A percentile compares a stretch with the other conserved stretches of the same genome.
Conservation (phyloP, 192 early-diverging fungal genomes). For the Umbelopsis vinacea region DNA sequence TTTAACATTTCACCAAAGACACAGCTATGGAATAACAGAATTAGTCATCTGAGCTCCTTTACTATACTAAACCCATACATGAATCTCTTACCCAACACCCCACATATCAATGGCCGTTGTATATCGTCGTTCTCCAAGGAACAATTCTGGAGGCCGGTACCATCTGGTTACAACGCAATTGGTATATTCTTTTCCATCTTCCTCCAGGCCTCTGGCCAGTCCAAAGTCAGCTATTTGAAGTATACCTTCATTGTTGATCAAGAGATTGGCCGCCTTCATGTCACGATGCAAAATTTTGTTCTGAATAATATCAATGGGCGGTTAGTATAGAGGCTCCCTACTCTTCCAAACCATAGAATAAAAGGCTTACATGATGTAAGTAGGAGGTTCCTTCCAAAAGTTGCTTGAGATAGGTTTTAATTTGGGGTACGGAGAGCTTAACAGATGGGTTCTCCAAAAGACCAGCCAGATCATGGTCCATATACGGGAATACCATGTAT, state of each 20-base stretch:
- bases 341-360: background rate
- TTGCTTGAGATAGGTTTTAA: conserved; percentile 93
- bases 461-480: conserved; percentile 97
- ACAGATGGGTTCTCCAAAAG: conserved; percentile 89
- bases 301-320: conserved; percentile 16
- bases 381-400: conserved; percentile 91
- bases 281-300: conserved; percentile 67
- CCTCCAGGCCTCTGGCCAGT: conserved; percentile 79
- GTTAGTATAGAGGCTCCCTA: too few species aligned
- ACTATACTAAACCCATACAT: background rate
- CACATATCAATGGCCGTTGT: conserved; percentile 94
- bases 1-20: conserved; percentile 95
- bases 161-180: conserved; percentile 93
- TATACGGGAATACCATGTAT: conserved; percentile 98
- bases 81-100: conserved; percentile 78
- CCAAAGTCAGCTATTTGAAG: conserved; percentile 98
- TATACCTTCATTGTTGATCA: conserved; percentile 90
- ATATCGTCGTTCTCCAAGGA: conserved; percentile 85
- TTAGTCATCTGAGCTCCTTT: background rate
- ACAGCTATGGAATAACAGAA: conserved; percentile 60
- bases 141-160: conserved; percentile 98
- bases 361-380: conserved; percentile 65
- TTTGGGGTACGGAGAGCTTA: conserved; percentile 64
- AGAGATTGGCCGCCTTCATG: conserved; percentile 90
- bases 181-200: conserved; percentile 72